Base-by-base conservation (phyloP, 441 rosid species). In the Pelargonium exstipulatum region DNA sequence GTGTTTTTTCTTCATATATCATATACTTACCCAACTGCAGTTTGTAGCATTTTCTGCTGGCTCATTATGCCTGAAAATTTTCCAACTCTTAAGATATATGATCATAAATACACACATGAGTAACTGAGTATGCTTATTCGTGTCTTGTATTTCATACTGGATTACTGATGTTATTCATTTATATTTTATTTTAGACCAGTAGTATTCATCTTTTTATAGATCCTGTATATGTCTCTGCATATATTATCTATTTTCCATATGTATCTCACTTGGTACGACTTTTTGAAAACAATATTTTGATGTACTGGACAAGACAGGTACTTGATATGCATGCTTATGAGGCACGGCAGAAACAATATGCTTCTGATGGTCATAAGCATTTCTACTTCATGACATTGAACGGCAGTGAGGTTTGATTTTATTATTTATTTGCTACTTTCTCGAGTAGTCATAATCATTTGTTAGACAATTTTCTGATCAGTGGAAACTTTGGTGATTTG, bases 331-430 rank as follows among this genome's bases (percentile, higher is more conserved):
- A 83, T 73, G 72, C 91, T 58, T 89, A 92, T 71, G 92, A 88
- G 82, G 82, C 81, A 72, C 87, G 99, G 8, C 98, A 88, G 73
- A 87, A 81, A 79, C 90, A 95, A 70, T 95, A 95, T 86, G 99
- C 98, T 64, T 83, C 83, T 42, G 86, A 77, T 82, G 90, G 96
- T 78, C 98, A 95, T 79, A 95, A 88, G 83, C 99, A 95, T 88
- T 95, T 92, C 84, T 95, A 95, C 84, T 95, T 95, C 83, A 95
- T 95, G 99, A 92, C 99, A 24, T 80, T 95, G 79, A 87, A 90
- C 77, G 96, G 96, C 77, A 90, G 92, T 69, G 99, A 95, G 99
- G 99, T 95, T 74, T 69, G 85, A 29, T 67, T 74, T 8, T 69
- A 13, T 12, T 51, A 24, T 67, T 20, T n/a, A 60, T 20, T 58